Conservation (phyloP, 768 basidiomycete genomes). For the Inosperma sp. region DNA sequence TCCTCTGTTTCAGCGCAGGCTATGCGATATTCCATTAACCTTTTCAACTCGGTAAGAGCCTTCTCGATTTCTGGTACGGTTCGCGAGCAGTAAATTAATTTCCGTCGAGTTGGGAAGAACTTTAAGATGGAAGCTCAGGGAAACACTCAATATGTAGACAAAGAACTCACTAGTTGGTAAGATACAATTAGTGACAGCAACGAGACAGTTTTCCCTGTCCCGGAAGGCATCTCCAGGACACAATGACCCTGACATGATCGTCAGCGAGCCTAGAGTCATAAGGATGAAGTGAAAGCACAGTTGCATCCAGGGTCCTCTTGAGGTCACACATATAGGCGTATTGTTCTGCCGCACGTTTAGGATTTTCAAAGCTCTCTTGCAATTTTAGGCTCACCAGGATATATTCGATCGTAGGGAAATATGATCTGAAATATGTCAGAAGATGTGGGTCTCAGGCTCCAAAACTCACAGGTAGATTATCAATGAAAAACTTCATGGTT, state of each 20-base stretch:
- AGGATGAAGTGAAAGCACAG: conserved; percentile 42
- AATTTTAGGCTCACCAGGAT: conserved; percentile 62
- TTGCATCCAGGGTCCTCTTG: conserved; percentile 92
- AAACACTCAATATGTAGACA: neutral
- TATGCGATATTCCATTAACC: conserved; percentile 86
- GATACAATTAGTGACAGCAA: conserved; percentile 93
- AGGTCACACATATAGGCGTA: conserved; percentile 99
- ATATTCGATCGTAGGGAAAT: conserved; percentile 93
- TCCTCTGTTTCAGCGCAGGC: conserved; percentile 68
- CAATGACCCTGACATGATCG: conserved; percentile 76
- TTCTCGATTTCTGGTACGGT: conserved; percentile 99
- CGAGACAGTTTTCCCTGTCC: conserved; percentile 98
- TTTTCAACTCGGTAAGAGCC: conserved; percentile 89
- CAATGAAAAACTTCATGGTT: conserved; percentile 77
- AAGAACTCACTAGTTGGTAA: conserved; percentile 77
- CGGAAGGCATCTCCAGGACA: conserved; percentile 99
- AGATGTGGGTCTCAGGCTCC: neutral
- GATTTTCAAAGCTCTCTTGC: neutral
- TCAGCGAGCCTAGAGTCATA: neutral
- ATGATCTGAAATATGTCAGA: conserved; percentile 51
- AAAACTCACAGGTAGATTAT: conserved; percentile 64
- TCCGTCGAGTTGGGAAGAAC: conserved; percentile 90
- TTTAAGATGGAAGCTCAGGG: conserved; percentile 30
- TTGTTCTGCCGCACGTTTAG: conserved; percentile 62
- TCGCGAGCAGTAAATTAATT: conserved; percentile 97